Conservation (phyloP, 306 rosid genomes). For the Prunus campanulata region DNA sequence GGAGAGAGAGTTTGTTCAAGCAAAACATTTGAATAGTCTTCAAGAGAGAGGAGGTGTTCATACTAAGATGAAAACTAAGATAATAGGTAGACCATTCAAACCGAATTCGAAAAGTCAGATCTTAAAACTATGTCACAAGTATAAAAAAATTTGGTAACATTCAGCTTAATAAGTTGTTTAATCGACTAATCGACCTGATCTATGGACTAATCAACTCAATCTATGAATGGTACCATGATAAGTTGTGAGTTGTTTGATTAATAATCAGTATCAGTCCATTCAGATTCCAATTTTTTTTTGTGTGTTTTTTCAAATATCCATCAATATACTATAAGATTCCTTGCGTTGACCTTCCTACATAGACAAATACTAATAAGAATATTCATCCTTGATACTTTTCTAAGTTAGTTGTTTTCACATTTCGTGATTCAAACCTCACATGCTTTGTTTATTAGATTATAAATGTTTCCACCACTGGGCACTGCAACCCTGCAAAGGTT, state of each 20-base stretch:
- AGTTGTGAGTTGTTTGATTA: not conserved
- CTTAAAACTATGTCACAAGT: not conserved
- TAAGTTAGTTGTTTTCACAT: not conserved
- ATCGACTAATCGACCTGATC: not conserved
- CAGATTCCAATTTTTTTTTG: not conserved
- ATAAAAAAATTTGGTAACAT: not conserved
- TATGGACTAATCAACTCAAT: not conserved
- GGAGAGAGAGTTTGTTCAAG: not conserved
- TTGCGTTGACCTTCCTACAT: not conserved
- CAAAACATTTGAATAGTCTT: constrained; percentile 4
- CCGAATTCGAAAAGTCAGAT: not conserved
- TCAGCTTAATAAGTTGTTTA: not conserved
- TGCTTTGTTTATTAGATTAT: not conserved
- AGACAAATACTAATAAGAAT: not conserved
- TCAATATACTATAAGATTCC: not conserved
- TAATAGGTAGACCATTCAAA: not conserved
- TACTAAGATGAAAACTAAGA: not conserved
- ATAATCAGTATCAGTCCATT: not conserved
- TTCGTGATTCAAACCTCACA: not conserved
- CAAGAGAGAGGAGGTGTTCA: not conserved
- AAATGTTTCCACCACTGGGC: not conserved
- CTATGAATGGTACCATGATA: not conserved
- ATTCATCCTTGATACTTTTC: not conserved
- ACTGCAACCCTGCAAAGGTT: constrained; percentile 1
- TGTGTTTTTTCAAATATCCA: not conserved